Percentiles rank a stretch among this genome's conserved stretches.
Conservation (phyloP, 768 basidiomycete species). For the Lanmaoa rubissima region DNA sequence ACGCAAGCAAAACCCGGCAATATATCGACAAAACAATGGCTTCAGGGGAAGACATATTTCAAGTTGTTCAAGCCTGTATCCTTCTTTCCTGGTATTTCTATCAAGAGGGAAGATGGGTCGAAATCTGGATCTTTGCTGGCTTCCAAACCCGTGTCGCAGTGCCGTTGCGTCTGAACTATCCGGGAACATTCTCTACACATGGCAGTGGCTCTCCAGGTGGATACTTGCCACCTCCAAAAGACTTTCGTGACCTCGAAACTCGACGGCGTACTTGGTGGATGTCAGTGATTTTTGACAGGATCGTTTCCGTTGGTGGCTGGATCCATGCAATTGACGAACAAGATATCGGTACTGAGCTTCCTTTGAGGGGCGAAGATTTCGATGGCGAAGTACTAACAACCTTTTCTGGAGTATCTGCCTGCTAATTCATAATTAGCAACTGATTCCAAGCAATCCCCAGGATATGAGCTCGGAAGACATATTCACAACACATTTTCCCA, state of each 20-base stretch:
- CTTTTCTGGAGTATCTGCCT: conserved; percentile 1
- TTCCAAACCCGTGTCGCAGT: conserved; percentile 82
- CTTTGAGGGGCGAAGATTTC: conserved; percentile 72
- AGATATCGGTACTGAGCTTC: conserved; percentile 82
- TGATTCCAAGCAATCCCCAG: conserved; percentile 73
- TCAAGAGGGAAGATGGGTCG: conserved; percentile 86
- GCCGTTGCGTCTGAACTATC: conserved; percentile 81
- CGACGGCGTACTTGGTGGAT: conserved; percentile 89
- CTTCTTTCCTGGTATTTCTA: conserved; percentile 90
- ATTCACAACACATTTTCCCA: conserved; percentile 67
- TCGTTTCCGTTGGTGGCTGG: conserved; percentile 81
- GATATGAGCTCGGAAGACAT: conserved; percentile 60
- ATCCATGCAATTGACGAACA: conserved; percentile 81
- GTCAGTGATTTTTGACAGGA: conserved; percentile 84
- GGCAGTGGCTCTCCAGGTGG: conserved; percentile 69
- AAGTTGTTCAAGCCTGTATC: conserved; percentile 83
- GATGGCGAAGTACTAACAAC: conserved; percentile 58
- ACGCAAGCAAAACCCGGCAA: conserved; percentile 81
- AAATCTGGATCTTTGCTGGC: conserved; percentile 88
- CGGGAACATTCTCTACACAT: conserved; percentile 75
- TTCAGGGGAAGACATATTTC: conserved; percentile 84
- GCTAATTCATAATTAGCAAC: conserved; percentile 41
- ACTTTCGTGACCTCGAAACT: conserved; percentile 71
- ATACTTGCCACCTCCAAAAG: conserved; percentile 78
- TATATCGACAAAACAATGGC: conserved; percentile 90